A percentile compares a stretch with the other conserved stretches of the same genome.
These are phyloP conservation scores for Hypomontagnella monticulosa DNA, from an alignment of 495 filamentous ascomycete genomes.

Conservation along the genomic window DNA sequence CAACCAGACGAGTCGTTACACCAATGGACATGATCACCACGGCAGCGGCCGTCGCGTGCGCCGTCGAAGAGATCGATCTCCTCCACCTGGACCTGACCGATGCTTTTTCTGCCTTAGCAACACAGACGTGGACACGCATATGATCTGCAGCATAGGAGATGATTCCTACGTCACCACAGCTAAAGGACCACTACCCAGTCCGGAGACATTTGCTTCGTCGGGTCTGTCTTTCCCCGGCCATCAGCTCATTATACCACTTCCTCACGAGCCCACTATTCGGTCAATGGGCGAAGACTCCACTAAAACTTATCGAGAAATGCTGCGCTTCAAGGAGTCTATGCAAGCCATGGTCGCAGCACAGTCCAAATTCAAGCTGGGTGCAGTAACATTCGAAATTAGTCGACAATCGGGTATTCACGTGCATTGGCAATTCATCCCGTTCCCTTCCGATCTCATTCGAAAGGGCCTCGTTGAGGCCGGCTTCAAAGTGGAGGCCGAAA, in stretches of 20 bases:
- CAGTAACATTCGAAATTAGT: constrained; percentile 91
- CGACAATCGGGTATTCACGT: constrained; percentile 79
- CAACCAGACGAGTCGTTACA: constrained; percentile 37
- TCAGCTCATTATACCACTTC: constrained; percentile 88
- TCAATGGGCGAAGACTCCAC: constrained; percentile 71
- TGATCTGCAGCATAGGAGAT: constrained; percentile 85
- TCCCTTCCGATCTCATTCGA: constrained; percentile 68
- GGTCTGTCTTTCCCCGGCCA: constrained; percentile 82
- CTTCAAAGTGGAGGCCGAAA: constrained; percentile 85
- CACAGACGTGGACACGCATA: constrained; percentile 80
- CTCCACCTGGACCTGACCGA: constrained; percentile 74
- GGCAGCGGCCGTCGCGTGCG: constrained; percentile 65
- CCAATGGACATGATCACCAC: constrained; percentile 67
- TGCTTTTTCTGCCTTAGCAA: constrained; percentile 98
- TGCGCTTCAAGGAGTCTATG: constrained; percentile 73
- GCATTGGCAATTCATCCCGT: constrained; percentile 95
- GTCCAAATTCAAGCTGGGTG: constrained; percentile 69
- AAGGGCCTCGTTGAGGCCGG: constrained; percentile 80
- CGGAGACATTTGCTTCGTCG: constrained; percentile 65
- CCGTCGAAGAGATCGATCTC: constrained; percentile 53
- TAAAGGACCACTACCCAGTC: constrained; percentile 84
- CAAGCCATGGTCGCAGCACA: constrained; percentile 72
- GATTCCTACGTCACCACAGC: constrained; percentile 89
- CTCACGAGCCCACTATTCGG: constrained; percentile 64
- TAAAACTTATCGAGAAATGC: constrained; percentile 79